A percentile compares a stretch with the other conserved stretches of the same genome.
Conservation (phyloP, 2,329 filamentous ascomycete genomes). For the Hypoxylon sp. region DNA sequence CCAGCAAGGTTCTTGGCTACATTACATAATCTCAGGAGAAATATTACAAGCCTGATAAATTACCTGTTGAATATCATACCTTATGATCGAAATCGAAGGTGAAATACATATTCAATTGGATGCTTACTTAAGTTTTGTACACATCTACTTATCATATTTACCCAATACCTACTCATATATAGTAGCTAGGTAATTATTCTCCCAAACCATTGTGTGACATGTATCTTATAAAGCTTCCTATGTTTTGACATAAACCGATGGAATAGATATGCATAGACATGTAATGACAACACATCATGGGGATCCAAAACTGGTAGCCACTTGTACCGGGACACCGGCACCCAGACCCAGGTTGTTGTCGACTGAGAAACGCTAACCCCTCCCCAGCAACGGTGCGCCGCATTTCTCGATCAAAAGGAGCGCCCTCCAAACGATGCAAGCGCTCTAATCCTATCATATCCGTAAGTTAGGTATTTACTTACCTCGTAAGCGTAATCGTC, state of each 20-base stretch:
- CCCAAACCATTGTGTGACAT: too few relatives aligned
- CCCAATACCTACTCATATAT: too few relatives aligned
- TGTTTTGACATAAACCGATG: not conserved
- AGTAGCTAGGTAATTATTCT: too few relatives aligned
- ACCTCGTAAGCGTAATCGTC: not conserved
- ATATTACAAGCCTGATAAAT: too few relatives aligned
- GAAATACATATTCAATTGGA: too few relatives aligned
- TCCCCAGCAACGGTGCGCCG: slow-evolving; percentile 4
- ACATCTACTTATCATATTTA: not conserved
- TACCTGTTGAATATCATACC: too few relatives aligned
- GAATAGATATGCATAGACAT: not conserved
- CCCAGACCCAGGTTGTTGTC: not conserved
- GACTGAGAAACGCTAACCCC: not conserved
- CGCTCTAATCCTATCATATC: slow-evolving; percentile 1
- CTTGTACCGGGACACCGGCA: not conserved
- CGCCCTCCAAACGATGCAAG: not conserved
- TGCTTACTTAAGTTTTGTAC: too few relatives aligned
- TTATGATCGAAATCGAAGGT: too few relatives aligned
- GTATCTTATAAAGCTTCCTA: not conserved
- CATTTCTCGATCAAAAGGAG: not conserved
- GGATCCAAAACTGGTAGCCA: not conserved
- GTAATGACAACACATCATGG: not conserved
- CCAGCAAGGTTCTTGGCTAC: slow-evolving; percentile 25
- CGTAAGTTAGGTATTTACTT: not conserved
- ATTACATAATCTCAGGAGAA: slow-evolving; percentile 14